Evolutionary conservation across 2,329 filamentous ascomycete species (phyloP), one percentile per base, ranked within the genome.

Genomic region (Fusarium sp.): DNA sequence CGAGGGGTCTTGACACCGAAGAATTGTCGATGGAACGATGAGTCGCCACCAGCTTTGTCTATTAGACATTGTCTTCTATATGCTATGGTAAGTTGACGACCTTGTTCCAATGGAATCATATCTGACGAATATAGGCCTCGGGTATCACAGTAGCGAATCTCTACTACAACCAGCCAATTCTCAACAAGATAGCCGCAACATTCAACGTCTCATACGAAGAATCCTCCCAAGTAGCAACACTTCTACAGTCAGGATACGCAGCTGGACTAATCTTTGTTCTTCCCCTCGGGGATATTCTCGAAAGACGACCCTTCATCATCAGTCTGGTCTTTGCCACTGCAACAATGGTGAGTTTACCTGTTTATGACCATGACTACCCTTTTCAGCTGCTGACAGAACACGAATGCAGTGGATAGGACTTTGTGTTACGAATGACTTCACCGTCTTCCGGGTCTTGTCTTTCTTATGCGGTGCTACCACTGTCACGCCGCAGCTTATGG

Each of bases 231-330:
- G 89, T 95, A 25, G 92, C 93, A 2, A 95, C 93, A 0, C 81
- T 94, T 45, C 89, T 92, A 79, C 93, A 96, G 78, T 91, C 92
- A 3, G 93, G 93, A 3, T 96, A 96, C 79, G 92, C 92, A 1
- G 84, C 84, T 1, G 92, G 93, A 0, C 77, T 96, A 22, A 80
- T 95, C 18, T 89, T 95, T 66, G 81, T 96, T 12, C 93, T 92
- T 74, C 93, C 93, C 0, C 78, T 94, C 2, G 93, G 92, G 1
- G 93, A 96, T 70, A 83, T 88, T 44, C 81, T 95, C 9, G 85
- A 85, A 29, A 84, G 93, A 25, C 82, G 93, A 41, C 88, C 89
- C 0, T 93, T 93, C 73, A 91, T 94, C 25, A 82, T 94, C 4
- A 79, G 81, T 1, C 81, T 96, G 16, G 85, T 93, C 8, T 85